Evolutionary conservation across 768 basidiomycete genomes (phyloP).

Genomic region (Pleurotus cornucopiae): DNA sequence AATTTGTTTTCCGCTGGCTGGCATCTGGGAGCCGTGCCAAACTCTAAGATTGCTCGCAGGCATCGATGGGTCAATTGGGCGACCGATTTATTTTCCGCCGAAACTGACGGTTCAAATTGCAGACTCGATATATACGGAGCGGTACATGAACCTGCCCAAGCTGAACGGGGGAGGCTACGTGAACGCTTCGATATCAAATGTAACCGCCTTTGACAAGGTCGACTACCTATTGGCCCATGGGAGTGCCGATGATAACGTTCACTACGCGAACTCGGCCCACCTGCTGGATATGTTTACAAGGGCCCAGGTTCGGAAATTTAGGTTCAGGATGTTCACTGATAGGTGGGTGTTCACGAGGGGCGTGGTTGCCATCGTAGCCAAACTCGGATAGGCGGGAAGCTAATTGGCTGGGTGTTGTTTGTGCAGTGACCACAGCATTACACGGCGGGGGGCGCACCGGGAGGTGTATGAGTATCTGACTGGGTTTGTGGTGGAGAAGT

Average conservation of each 20-base stretch:
- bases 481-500: constrained; percentile 82
- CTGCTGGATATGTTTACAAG: constrained; percentile 90
- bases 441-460: constrained; percentile 66
- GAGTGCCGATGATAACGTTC: constrained; percentile 95
- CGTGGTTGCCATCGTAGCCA: constrained; percentile 5
- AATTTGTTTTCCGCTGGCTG: not conserved
- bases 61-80: not conserved
- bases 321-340: constrained; percentile 97
- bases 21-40: not conserved
- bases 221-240: constrained; percentile 89
- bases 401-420: constrained; percentile 13
- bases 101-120: constrained; percentile 6
- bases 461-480: constrained; percentile 89
- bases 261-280: constrained; percentile 87
- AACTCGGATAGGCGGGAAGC: constrained; percentile 12
- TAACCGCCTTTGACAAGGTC: constrained; percentile 78
- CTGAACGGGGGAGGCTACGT: constrained; percentile 85
- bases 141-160: constrained; percentile 87
- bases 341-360: constrained; percentile 45
- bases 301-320: constrained; percentile 65
- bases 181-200: constrained; percentile 83
- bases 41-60: not conserved
- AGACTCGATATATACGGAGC: constrained; percentile 97
- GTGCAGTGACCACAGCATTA: constrained; percentile 76
- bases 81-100: not conserved